A percentile compares a stretch with the other conserved stretches of the same genome.
Evolutionary conservation across 2,329 filamentous ascomycete species (phyloP).

Genomic region (Fusarium drepaniforme): DNA sequence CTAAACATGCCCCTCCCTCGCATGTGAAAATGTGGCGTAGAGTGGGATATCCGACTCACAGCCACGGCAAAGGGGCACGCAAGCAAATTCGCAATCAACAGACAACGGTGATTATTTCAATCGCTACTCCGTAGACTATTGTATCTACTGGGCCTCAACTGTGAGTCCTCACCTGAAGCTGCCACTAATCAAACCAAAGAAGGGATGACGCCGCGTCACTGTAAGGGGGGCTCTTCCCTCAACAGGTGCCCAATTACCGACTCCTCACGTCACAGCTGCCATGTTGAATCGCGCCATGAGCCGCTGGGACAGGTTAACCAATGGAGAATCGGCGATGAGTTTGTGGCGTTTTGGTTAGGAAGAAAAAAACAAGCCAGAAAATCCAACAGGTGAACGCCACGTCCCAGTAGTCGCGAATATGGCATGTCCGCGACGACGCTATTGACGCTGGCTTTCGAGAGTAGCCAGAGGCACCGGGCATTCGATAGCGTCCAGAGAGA

Average conservation of each 20-base stretch:
- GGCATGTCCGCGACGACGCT: background rate
- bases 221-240: background rate
- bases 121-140: background rate
- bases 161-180: background rate
- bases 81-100: background rate
- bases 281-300: background rate
- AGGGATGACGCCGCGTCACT: background rate
- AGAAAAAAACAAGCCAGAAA: background rate
- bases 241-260: background rate
- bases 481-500: background rate
- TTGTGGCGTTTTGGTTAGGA: background rate
- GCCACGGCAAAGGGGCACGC: background rate
- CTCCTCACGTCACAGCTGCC: background rate
- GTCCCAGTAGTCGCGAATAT: background rate
- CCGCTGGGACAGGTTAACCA: background rate
- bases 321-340: background rate
- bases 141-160: background rate
- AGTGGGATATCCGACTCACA: background rate
- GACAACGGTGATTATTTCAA: background rate
- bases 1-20: background rate
- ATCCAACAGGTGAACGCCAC: background rate
- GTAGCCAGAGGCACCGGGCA: background rate
- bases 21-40: background rate
- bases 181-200: background rate
- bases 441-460: background rate